Evolutionary conservation across 805 yeast species (phyloP).

Genomic region (Candida golubevii): DNA sequence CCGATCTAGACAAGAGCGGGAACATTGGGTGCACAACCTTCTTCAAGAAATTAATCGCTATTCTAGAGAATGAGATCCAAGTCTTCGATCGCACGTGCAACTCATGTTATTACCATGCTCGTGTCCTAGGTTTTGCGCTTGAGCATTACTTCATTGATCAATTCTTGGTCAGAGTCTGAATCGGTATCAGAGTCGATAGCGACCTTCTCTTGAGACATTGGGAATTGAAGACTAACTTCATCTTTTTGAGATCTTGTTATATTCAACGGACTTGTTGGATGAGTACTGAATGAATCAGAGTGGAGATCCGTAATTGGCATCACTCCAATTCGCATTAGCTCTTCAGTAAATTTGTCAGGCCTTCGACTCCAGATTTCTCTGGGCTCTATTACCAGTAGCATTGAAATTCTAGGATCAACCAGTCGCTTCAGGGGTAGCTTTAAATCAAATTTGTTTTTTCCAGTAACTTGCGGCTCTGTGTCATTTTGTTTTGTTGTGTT

Average conservation of each 20-base stretch:
- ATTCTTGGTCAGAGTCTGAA: conserved; percentile 17
- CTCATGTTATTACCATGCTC: no score
- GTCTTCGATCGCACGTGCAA: no score
- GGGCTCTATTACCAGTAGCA: conserved; percentile 9
- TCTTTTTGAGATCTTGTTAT: conserved; percentile 1
- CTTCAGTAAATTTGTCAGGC: conserved; percentile 6
- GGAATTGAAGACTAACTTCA: no score
- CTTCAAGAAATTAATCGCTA: conserved; percentile 42
- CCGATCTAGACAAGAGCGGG: conserved; percentile 76
- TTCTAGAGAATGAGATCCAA: background rate
- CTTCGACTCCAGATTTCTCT: conserved; percentile 6
- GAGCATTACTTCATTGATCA: conserved; percentile 14
- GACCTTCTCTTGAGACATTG: background rate
- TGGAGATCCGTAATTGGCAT: conserved; percentile 1
- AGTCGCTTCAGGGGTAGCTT: background rate
- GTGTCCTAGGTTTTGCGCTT: background rate
- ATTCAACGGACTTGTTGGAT: conserved; percentile 10
- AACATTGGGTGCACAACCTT: conserved; percentile 65
- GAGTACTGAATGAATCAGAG: background rate
- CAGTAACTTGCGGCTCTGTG: background rate
- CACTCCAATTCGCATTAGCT: conserved; percentile 12
- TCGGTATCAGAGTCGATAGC: conserved; percentile 8
- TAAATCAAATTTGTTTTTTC: background rate
- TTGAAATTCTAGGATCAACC: conserved; percentile 2
- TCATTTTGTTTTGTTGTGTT: background rate